A percentile compares a stretch with the other conserved stretches of the same genome.
These are phyloP conservation scores for Nothopassalora personata DNA, from an alignment of 2,329 filamentous ascomycete species.

Conservation along the genomic window DNA sequence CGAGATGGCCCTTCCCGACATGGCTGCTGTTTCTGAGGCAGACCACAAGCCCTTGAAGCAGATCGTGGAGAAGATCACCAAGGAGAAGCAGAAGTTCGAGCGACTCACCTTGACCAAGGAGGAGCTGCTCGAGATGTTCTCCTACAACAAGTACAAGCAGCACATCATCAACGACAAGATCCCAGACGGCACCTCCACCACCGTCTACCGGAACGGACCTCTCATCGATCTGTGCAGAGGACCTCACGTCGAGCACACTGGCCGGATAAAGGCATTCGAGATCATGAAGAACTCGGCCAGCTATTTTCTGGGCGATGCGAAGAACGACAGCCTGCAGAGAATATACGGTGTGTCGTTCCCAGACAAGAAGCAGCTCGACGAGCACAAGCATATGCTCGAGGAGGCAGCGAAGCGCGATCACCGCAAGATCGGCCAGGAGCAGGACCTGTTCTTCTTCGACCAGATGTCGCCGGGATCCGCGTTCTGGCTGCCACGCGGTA, in stretches of 20 bases:
- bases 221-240: constrained; percentile 94
- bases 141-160: constrained; percentile 97
- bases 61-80: constrained; percentile 76
- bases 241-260: constrained; percentile 88
- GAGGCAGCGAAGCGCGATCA: constrained; percentile 98
- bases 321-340: constrained; percentile 91
- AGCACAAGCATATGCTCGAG: constrained; percentile 91
- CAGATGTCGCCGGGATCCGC: constrained; percentile 87
- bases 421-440: constrained; percentile 85
- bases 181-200: constrained; percentile 80
- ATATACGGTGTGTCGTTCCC: constrained; percentile 97
- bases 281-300: constrained; percentile 82
- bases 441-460: constrained; percentile 97
- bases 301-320: constrained; percentile 90
- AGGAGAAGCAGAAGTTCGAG: constrained; percentile 95
- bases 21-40: constrained; percentile 62
- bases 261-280: constrained; percentile 89
- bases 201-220: constrained; percentile 89
- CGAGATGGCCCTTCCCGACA: constrained; percentile 80
- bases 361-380: constrained; percentile 80
- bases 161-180: constrained; percentile 95
- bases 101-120: constrained; percentile 84
- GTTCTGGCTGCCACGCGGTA: constrained; percentile 76
- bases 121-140: constrained; percentile 90
- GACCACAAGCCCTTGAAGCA: constrained; percentile 84